These are phyloP conservation scores for Amanita exitialis DNA, from an alignment of 768 basidiomycete species.

Conservation along the genomic window DNA sequence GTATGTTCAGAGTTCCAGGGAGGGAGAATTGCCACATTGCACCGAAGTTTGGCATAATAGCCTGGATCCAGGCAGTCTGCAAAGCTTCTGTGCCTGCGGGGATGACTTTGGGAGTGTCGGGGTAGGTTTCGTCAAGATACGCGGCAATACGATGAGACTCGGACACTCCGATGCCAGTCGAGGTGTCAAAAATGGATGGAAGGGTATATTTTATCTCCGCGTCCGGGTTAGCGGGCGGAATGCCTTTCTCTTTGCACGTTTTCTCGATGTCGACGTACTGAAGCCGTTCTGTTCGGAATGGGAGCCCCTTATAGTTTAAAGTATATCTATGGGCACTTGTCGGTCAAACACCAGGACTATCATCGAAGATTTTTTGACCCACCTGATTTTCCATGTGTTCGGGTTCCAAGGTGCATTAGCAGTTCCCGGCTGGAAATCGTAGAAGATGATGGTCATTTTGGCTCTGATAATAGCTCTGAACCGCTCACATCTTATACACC, in stretches of 20 bases:
- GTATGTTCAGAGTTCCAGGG: slow-evolving; percentile 11
- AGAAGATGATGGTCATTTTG: slow-evolving; percentile 21
- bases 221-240: slow-evolving; percentile 18
- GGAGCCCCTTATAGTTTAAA: slow-evolving; percentile 21
- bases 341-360: slow-evolving; percentile 14
- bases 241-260: slow-evolving; percentile 23
- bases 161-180: slow-evolving; percentile 19
- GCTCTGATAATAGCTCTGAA: background rate
- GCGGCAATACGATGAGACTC: slow-evolving; percentile 29
- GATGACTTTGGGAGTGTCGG: slow-evolving; percentile 22
- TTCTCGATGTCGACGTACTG: slow-evolving; percentile 29
- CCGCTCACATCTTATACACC: background rate
- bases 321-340: slow-evolving; percentile 9
- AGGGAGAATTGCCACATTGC: slow-evolving; percentile 11
- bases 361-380: slow-evolving; percentile 29
- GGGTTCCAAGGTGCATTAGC: slow-evolving; percentile 27
- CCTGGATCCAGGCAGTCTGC: slow-evolving; percentile 8
- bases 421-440: slow-evolving; percentile 31
- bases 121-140: slow-evolving; percentile 31
- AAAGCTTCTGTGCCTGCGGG: slow-evolving; percentile 16
- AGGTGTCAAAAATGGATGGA: slow-evolving; percentile 29
- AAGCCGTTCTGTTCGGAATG: slow-evolving; percentile 29
- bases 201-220: slow-evolving; percentile 24
- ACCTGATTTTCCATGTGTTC: slow-evolving; percentile 38
- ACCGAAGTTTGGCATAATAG: background rate